Conservation (phyloP, 2,329 filamentous ascomycete genomes). For the Lachnellula subtilissima region DNA sequence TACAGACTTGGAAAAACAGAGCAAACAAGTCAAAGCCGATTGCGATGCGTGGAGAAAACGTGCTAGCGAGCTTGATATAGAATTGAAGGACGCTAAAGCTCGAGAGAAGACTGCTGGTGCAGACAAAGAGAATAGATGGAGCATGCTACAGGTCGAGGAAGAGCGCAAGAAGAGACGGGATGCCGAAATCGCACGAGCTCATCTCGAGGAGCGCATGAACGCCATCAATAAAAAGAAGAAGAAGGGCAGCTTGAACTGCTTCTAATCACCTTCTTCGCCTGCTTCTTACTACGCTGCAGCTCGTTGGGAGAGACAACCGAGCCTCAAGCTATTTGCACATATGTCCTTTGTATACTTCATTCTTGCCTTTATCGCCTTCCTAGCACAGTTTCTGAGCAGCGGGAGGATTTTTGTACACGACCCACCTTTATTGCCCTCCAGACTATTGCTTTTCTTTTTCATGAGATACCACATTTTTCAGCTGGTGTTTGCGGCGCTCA, state of each 20-base stretch:
- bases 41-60: constrained; percentile 89
- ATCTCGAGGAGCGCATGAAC: constrained; percentile 93
- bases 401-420: constrained; percentile 17
- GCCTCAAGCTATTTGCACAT: constrained; percentile 5
- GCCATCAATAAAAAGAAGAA: constrained; percentile 75
- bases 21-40: constrained; percentile 86
- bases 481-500: constrained; percentile 14
- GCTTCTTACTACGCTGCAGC: neutral
- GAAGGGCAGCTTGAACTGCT: constrained; percentile 95
- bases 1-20: constrained; percentile 86
- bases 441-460: constrained; percentile 14
- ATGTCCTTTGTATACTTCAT: constrained; percentile 12
- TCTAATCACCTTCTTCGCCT: constrained; percentile 36
- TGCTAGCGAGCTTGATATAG: constrained; percentile 49
- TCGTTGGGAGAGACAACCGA: neutral
- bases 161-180: constrained; percentile 89
- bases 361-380: constrained; percentile 10
- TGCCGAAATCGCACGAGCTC: constrained; percentile 80
- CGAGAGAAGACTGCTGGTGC: constrained; percentile 34
- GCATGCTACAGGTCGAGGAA: constrained; percentile 88
- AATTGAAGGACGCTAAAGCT: constrained; percentile 49
- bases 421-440: constrained; percentile 12
- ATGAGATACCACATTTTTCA: constrained; percentile 16
- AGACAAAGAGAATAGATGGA: constrained; percentile 50
- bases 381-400: constrained; percentile 12